Evolutionary conservation across 352 stramenopile genomes (phyloP), one percentile per base, ranked within the genome.

Genomic region (Phytophthora uliginosa): DNA sequence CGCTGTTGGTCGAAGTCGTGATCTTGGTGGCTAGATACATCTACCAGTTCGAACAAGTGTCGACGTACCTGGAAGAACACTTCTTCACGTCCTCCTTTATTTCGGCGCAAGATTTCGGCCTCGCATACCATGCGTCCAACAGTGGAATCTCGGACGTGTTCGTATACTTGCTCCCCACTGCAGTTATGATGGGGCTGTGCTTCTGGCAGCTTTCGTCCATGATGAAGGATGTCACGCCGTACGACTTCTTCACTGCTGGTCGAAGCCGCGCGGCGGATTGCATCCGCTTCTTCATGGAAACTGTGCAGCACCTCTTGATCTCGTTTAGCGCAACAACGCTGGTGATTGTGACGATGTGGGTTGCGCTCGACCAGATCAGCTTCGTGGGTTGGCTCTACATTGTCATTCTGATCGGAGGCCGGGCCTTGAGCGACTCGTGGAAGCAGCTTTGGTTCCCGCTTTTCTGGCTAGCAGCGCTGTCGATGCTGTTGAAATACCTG

Each of bases 161-260:
- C 61, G 38, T 94, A 26, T 97, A 97, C 59, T 61, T 97, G 24
- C 67, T 94, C 13, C 90, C 90, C 3, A 95, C 87, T 2, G 79
- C 82, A 0, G 63, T 92, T 5, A 73, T 95, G 65, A 95, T 90
- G 66, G 84, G 79, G 18, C 60, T 97, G 31, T 90, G 87, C 57
- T 95, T 94, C 55, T 97, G 90, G 90, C 90, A 97, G 54, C 69
- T 97, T 17, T 79, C 83, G 28, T 91, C 87, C 33, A 88, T 97
- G 65, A 86, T 88, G 73, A 89, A 85, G 57, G 77, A 84, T 0
- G 75, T 95, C 8, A 73, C 83, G 7, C 65, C 78, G 28, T 95
- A 94, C 63, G 77, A 93, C 31, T 77, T 93, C 5, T 86, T 95
- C 48, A 85, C 80, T 22, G 76, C 79, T 20, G 88, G 86, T 13